Evolutionary conservation across 257 asterid genomes (phyloP).

Genomic region (Nicotiana undulata): DNA sequence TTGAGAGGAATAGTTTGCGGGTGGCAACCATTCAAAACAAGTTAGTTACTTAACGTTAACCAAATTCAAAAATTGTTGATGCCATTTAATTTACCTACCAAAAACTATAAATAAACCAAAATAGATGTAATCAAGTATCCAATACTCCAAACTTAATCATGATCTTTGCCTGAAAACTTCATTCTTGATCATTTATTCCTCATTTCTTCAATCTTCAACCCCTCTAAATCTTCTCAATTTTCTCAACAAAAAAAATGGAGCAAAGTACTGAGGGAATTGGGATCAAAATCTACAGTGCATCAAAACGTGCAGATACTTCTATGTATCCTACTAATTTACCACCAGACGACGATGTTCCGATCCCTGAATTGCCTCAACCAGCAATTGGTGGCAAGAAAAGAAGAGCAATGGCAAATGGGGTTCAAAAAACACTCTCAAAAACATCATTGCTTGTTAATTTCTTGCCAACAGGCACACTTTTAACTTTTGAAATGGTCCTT

Average conservation of each 20-base stretch:
- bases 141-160: background rate
- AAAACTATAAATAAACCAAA: background rate
- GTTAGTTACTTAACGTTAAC: too few species aligned
- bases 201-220: background rate
- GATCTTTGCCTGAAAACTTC: background rate
- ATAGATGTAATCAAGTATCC: background rate
- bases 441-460: constrained; percentile 78
- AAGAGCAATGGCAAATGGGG: constrained; percentile 59
- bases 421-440: constrained; percentile 81
- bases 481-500: constrained; percentile 87
- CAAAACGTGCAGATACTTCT: constrained; percentile 34
- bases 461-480: constrained; percentile 88
- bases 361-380: constrained; percentile 14
- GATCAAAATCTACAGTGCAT: constrained; percentile 53
- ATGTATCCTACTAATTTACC: constrained; percentile 11
- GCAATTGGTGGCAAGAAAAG: constrained; percentile 32
- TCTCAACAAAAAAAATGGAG: constrained; percentile 33
- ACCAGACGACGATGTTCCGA: background rate
- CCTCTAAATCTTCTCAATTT: background rate
- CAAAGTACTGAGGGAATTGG: constrained; percentile 36
- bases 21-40: too few species aligned
- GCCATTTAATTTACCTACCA: background rate
- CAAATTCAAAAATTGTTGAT: background rate
- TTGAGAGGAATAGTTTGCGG: too few species aligned
- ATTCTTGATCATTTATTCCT: background rate